Base-by-base conservation (phyloP, 2,329 filamentous ascomycete genomes). In the Colletotrichum filicis region DNA sequence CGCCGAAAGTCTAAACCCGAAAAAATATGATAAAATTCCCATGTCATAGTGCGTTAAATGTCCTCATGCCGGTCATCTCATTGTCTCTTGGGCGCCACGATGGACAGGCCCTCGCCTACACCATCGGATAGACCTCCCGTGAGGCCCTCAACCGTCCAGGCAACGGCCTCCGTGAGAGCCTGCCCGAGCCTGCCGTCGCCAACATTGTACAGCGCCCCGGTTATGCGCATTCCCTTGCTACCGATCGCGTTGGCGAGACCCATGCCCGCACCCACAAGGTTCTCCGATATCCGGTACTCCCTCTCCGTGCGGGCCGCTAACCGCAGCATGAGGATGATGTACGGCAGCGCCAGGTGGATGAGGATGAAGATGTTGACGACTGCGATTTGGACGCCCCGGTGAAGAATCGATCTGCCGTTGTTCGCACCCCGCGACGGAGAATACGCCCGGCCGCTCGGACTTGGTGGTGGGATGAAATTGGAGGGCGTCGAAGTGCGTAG, bases 51-150 rank as follows among this genome's bases (percentile, higher is more conserved):
- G 32, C 46, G 22, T 56, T n/a, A 24, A n/a, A 35, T 49, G 19
- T 19, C 22, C 30, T 37, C 30, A n/a, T 55, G 3, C 6, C 28
- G 22, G 19, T 24, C 49, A 2, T 65, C 32, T 65, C 30, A 65
- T 74, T 74, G 68, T 58, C 71, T 57, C 35, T 72, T 74, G 26
- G 68, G 67, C 8, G 67, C 67, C 19, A 74, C 71, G 19, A 72
- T 62, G 19, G 61, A 71, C 28, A 82, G 74, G 9, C 81, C 81
- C 71, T 82, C 80, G 22, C 84, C 82, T 86, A 88, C 83, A 6
- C 93, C 92, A 76, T 94, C 91, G 76, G 91, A 90, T 55, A 94
- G 83, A 0, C 93, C 93, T 16, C 90, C 91, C 2, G 90, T 87
- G 63, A 94, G 83, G 24, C 91, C 89, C 74, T 92, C 87, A 1